These are phyloP conservation scores for Colletotrichum zoysiae DNA, from an alignment of 2,329 filamentous ascomycete species.

Conservation along the genomic window DNA sequence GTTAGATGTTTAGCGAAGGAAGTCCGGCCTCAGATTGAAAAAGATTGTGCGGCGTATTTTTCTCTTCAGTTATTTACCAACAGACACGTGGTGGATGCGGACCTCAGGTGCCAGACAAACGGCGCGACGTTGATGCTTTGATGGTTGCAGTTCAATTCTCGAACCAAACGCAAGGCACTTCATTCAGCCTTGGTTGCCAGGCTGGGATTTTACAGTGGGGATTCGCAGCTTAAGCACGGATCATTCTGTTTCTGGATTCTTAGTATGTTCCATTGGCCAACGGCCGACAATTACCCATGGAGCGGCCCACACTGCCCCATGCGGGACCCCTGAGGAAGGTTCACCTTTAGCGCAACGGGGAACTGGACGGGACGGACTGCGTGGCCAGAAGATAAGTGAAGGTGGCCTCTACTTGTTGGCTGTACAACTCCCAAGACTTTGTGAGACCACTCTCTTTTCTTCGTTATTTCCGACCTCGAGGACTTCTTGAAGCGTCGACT, in stretches of 20 bases:
- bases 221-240: constrained; percentile 37
- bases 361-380: constrained; percentile 34
- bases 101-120: neutral
- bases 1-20: neutral
- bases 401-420: constrained; percentile 51
- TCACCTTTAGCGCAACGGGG: constrained; percentile 31
- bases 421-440: neutral
- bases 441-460: constrained; percentile 9
- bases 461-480: neutral
- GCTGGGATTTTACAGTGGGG: constrained; percentile 40
- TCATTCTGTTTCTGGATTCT: constrained; percentile 19
- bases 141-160: constrained; percentile 12
- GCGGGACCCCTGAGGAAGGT: constrained; percentile 36
- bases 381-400: constrained; percentile 49
- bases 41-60: too few species aligned
- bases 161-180: constrained; percentile 1
- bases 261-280: constrained; percentile 37
- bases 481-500: constrained; percentile 12
- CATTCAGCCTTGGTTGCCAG: constrained; percentile 35
- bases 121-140: constrained; percentile 9
- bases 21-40: too few species aligned
- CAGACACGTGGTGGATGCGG: neutral
- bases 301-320: constrained; percentile 22
- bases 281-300: constrained; percentile 33
- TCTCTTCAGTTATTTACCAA: neutral